Evolutionary conservation across 1,139 yeast species (phyloP), one percentile per base, ranked within the genome.

Genomic region (Blastobotrys buckinghamii): DNA sequence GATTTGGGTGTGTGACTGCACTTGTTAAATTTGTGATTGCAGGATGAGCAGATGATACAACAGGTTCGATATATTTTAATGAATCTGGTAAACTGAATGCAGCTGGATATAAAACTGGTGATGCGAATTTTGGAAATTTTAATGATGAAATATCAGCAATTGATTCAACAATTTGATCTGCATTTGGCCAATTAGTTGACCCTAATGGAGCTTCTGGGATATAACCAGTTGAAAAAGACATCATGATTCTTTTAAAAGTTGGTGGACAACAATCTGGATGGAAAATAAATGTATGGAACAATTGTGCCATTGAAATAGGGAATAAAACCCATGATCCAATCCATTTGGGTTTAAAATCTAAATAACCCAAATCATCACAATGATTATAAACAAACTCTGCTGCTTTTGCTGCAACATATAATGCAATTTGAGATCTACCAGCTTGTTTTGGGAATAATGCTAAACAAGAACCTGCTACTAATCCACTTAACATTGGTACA

Each of bases 301-400:
- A 61, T 57, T 70, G 73, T n/a, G 70, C 62, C 52, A 66, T 60
- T 13, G 74, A 70, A 33, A 69, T 53, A 6, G 75, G 75, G 57
- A 70, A 68, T 47, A 71, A 55, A 12, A 65, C 59, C 74, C 74
- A 70, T 12, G 72, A 59, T 1, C 72, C 73, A 19, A 68, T 51
- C 44, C 64, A 51, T 42, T 66, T 58, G 7, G 73, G 72, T 52
- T 67, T 61, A 59, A 62, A 61, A 6, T 57, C 59, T 42, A 67
- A 53, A 45, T 54, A 57, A 6, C 68, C 71, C 26, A 58, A 49
- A 52, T 68, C 71, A 32, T 68, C 69, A 41, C 67, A 55, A 47
- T 55, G 62, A 52, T 69, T 68, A 57, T 65, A 67, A 10, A 58
- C 47, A 53, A 63, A 64, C 53, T 70, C 74, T 12, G 59, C 60